Conservation (phyloP, 2,329 filamentous ascomycete genomes). For the Nothophaeocryptopus gaeumannii region DNA sequence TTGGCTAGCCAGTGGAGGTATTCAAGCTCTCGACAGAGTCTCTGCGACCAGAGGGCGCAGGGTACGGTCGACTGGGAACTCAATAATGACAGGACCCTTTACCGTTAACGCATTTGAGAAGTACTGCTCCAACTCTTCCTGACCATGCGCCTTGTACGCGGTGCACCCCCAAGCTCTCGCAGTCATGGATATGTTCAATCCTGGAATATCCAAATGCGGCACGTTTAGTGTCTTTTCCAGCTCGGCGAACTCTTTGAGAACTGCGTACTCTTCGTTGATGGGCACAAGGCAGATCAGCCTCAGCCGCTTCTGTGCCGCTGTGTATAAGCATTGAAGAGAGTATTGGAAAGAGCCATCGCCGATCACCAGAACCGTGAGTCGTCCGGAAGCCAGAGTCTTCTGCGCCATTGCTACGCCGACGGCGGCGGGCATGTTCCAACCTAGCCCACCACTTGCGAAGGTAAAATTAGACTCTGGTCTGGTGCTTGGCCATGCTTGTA, state of each 20-base stretch:
- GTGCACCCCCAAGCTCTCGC: slow-evolving; percentile 1
- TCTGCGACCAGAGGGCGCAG: no score
- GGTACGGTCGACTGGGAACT: no score
- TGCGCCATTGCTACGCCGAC: not conserved
- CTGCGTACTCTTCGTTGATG: slow-evolving; percentile 7
- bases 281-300: slow-evolving; percentile 6
- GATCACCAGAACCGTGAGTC: slow-evolving; percentile 3
- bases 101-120: no score
- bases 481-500: no score
- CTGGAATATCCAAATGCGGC: slow-evolving; percentile 3
- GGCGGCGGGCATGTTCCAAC: no score
- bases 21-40: no score
- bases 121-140: no score
- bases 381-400: not conserved
- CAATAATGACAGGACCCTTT: no score
- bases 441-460: no score
- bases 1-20: no score
- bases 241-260: slow-evolving; percentile 7
- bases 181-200: slow-evolving; percentile 1
- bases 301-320: not conserved
- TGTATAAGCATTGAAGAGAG: slow-evolving; percentile 5
- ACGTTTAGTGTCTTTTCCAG: slow-evolving; percentile 6
- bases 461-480: no score
- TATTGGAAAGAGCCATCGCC: slow-evolving; percentile 4
- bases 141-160: not conserved